Evolutionary conservation across 331 rosid species (phyloP).

Genomic region (Quercus tomentella): DNA sequence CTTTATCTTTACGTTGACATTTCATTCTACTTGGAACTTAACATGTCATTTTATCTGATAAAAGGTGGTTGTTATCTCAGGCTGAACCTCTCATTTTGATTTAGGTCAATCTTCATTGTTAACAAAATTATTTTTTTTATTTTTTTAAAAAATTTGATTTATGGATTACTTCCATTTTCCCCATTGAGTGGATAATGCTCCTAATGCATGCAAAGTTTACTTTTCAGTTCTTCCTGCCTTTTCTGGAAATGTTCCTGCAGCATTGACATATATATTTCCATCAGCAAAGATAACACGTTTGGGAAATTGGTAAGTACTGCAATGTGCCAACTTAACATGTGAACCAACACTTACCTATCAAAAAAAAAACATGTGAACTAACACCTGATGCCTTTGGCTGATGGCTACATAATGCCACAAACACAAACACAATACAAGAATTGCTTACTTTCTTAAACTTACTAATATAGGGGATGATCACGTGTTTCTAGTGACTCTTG

Average conservation of each 20-base stretch:
- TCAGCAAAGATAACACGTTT: constrained; percentile 78
- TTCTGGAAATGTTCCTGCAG: constrained; percentile 83
- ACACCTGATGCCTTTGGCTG: background rate
- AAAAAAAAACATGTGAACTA: constrained; percentile 2
- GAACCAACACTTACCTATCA: background rate
- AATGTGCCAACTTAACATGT: background rate
- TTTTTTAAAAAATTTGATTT: background rate
- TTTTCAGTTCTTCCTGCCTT: constrained; percentile 77
- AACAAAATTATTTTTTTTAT: background rate
- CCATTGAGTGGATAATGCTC: constrained; percentile 12
- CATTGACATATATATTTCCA: constrained; percentile 53
- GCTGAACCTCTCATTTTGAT: background rate
- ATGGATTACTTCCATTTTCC: background rate
- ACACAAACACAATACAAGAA: background rate
- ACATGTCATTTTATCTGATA: background rate
- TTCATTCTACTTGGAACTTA: background rate
- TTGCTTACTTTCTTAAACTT: background rate
- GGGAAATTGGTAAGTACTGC: constrained; percentile 60
- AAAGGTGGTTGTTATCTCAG: background rate
- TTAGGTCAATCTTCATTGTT: background rate
- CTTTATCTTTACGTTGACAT: background rate
- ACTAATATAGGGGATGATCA: background rate
- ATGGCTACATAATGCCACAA: background rate
- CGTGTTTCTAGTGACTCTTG: background rate
- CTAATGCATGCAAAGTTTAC: constrained; percentile 7